These are phyloP conservation scores for Acanthamoeba culbertsoni DNA, from an alignment of 208 protist genomes.

Conservation along the genomic window DNA sequence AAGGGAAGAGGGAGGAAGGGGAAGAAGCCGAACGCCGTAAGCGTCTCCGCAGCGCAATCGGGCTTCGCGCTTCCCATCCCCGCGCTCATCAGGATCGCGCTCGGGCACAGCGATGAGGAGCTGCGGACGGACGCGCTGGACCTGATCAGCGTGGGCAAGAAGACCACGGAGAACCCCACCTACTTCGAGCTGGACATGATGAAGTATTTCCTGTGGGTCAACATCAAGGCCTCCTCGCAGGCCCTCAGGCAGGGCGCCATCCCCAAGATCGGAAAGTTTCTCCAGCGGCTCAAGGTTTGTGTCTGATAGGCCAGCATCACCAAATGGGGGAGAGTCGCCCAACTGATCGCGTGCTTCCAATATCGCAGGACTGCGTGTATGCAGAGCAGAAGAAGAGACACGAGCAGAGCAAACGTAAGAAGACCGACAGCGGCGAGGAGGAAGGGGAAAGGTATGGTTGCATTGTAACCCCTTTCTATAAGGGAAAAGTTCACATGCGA, in stretches of 20 bases:
- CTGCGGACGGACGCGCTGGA: conserved; percentile 3
- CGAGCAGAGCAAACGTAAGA: not conserved
- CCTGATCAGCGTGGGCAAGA: not conserved
- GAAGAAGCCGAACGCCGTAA: not conserved
- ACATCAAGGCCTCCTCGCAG: not conserved
- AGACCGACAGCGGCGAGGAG: not conserved
- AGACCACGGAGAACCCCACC: not conserved
- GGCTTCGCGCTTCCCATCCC: not conserved
- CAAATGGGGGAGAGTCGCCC: no score
- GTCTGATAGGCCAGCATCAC: no score
- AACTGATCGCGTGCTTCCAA: no score
- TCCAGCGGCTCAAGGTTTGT: not conserved
- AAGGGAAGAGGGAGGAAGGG: not conserved
- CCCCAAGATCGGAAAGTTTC: not conserved
- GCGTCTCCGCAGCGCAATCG: not conserved
- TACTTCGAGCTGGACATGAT: conserved; percentile 1
- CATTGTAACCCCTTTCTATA: no score
- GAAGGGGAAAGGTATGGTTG: not conserved
- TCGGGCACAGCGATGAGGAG: not conserved
- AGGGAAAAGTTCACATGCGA: no score
- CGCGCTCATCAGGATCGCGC: not conserved
- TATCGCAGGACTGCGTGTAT: not conserved
- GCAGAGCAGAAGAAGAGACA: not conserved
- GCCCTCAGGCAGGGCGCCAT: not conserved
- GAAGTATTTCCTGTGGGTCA: conserved; percentile 17